Percentiles rank a stretch among this genome's conserved stretches.
These are phyloP conservation scores for Odonthalia washingtoniensis DNA, from an alignment of 31 red algal species.

Conservation along the genomic window DNA sequence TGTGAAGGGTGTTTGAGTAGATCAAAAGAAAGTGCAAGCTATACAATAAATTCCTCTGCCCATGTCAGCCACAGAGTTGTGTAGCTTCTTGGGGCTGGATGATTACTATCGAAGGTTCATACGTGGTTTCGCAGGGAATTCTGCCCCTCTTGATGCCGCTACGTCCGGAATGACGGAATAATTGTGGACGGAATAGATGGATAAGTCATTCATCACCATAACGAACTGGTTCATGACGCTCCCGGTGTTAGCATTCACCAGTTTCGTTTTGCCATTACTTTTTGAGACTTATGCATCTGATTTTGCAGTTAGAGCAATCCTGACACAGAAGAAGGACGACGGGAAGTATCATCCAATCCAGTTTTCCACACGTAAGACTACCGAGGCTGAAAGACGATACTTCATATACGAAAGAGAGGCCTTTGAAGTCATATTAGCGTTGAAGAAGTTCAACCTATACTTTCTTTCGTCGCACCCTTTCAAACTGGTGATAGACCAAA, in stretches of 20 bases:
- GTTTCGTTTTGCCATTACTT: background rate
- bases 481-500: background rate
- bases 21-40: background rate
- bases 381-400: background rate
- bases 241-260: background rate
- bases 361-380: background rate
- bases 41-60: background rate
- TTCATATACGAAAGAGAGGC: background rate
- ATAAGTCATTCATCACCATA: background rate
- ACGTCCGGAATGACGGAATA: background rate
- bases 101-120: slow-evolving; percentile 27
- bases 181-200: background rate
- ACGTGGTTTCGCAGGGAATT: no score
- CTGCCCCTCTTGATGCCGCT: background rate
- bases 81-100: slow-evolving; percentile 6
- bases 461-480: background rate
- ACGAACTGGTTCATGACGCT: background rate
- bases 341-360: background rate
- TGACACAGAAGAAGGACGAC: background rate
- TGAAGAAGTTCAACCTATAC: no score
- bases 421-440: background rate
- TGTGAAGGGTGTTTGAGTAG: background rate
- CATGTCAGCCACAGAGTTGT: background rate
- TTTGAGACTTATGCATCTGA: background rate
- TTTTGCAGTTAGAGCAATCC: background rate